Conservation (phyloP, 176 grass and related monocot species). For the Avena sativa region DNA sequence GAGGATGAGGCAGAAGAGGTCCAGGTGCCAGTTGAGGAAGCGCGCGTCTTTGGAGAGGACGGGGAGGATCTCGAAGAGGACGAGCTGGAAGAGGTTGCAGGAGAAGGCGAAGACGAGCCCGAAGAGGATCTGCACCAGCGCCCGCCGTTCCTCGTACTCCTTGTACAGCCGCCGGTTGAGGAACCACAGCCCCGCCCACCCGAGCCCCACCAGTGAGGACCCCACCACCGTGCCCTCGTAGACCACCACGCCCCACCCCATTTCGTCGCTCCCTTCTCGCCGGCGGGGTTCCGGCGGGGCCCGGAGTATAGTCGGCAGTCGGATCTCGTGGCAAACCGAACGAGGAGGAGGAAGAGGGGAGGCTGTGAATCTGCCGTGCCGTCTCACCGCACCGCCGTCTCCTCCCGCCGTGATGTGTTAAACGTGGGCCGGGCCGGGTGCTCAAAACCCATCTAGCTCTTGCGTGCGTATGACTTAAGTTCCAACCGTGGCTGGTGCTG, state of each 20-base stretch:
- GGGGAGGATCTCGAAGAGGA: constrained; percentile 99
- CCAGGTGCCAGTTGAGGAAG: constrained; percentile 98
- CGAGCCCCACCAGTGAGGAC: constrained; percentile 75
- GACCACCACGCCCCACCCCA: constrained; percentile 70
- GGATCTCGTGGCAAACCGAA: constrained; percentile 50
- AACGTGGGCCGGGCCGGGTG: neutral
- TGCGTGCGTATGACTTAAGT: neutral
- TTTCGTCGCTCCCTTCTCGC: constrained; percentile 19
- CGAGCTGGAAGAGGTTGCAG: constrained; percentile 98
- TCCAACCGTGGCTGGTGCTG: no score
- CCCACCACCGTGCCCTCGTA: constrained; percentile 78
- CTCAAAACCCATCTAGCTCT: neutral
- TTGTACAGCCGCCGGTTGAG: constrained; percentile 96
- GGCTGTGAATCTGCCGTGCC: constrained; percentile 40
- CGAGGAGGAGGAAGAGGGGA: neutral
- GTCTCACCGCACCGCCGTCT: constrained; percentile 44
- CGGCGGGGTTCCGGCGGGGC: neutral
- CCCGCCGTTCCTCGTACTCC: constrained; percentile 98
- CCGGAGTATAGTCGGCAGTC: constrained; percentile 1
- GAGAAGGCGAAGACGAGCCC: constrained; percentile 99
- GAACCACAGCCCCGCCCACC: constrained; percentile 98
- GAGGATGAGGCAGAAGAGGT: constrained; percentile 95
- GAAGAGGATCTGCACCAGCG: constrained; percentile 99
- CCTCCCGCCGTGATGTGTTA: constrained; percentile 11
- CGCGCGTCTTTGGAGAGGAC: constrained; percentile 90